phyloP scores from a whole-genome alignment of 257 asterid genomes.

The Coffea canephora region DNA sequence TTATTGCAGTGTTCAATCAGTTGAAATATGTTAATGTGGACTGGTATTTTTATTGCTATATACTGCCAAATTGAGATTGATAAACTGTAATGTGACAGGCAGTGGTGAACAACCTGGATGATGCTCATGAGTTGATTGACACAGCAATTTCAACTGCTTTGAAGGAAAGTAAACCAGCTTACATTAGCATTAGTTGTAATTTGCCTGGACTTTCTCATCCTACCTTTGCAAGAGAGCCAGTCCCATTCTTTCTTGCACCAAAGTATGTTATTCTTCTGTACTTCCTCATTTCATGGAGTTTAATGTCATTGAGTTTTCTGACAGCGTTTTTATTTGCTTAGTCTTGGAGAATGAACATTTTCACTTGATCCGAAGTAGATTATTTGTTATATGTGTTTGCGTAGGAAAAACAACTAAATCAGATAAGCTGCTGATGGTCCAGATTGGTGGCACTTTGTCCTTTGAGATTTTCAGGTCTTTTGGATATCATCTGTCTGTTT shows the following conservation, averaged over 20 bases:
- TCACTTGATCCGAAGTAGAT: not conserved
- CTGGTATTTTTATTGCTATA: not conserved
- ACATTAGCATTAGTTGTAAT: slow-evolving; percentile 36
- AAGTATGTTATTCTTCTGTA: slow-evolving; percentile 14
- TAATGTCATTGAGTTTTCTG: not conserved
- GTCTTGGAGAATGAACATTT: not conserved
- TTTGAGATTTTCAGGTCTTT: not conserved
- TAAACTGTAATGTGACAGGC: slow-evolving; percentile 24
- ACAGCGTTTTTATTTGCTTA: not conserved
- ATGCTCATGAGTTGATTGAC: slow-evolving; percentile 36
- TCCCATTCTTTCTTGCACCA: slow-evolving; percentile 32
- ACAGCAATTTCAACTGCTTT: slow-evolving; percentile 39
- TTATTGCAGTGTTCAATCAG: not conserved
- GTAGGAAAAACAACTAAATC: too few relatives aligned
- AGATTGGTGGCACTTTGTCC: too few relatives aligned
- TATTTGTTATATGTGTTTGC: not conserved
- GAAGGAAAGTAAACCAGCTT: slow-evolving; percentile 35
- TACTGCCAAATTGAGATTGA: not conserved
- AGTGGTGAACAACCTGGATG: slow-evolving; percentile 30
- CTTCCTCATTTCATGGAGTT: not conserved
- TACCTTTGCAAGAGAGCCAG: slow-evolving; percentile 35
- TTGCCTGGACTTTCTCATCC: slow-evolving; percentile 31
- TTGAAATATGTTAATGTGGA: not conserved
- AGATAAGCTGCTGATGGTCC: too few relatives aligned
- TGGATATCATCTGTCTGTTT: not conserved